phyloP scores from a whole-genome alignment of 768 basidiomycete species.

The Russula sp. region DNA sequence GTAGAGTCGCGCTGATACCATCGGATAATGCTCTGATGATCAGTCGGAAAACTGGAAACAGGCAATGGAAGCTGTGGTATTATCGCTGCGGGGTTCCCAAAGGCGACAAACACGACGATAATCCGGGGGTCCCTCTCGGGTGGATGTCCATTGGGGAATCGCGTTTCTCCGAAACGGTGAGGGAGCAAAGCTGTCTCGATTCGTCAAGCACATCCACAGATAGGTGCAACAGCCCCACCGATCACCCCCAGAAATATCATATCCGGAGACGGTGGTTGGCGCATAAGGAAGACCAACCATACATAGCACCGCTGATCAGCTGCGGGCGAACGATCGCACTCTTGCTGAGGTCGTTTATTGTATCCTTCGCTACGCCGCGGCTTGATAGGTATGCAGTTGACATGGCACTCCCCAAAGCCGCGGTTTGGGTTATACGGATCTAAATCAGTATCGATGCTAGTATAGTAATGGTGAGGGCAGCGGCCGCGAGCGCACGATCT shows the following conservation, averaged over 20 bases:
- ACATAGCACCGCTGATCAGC: conserved; percentile 62
- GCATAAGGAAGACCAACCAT: conserved; percentile 59
- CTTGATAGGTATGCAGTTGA: conserved; percentile 91
- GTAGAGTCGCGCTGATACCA: conserved; percentile 92
- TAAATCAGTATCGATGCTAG: conserved; percentile 74
- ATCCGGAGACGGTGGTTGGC: conserved; percentile 61
- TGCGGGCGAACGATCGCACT: conserved; percentile 86
- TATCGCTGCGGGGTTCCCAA: too few relatives aligned
- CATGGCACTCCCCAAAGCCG: conserved; percentile 79
- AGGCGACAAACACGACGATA: too few relatives aligned
- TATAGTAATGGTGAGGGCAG: conserved; percentile 93
- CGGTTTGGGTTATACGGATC: conserved; percentile 91
- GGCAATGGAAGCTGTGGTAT: conserved; percentile 64
- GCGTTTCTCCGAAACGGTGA: conserved; percentile 89
- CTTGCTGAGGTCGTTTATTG: conserved; percentile 68
- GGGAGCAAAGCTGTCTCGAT: conserved; percentile 91
- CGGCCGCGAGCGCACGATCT: conserved; percentile 98
- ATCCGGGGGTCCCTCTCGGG: too few relatives aligned
- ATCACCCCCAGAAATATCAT: conserved; percentile 75
- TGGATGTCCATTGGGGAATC: too few relatives aligned
- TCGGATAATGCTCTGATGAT: conserved; percentile 91
- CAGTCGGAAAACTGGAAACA: conserved; percentile 71
- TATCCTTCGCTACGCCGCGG: conserved; percentile 76
- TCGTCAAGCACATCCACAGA: conserved; percentile 44
- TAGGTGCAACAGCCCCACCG: conserved; percentile 78